Evolutionary conservation across 306 rosid genomes (phyloP), one percentile per base, ranked within the genome.

Genomic region (Adenanthera pavonina): DNA sequence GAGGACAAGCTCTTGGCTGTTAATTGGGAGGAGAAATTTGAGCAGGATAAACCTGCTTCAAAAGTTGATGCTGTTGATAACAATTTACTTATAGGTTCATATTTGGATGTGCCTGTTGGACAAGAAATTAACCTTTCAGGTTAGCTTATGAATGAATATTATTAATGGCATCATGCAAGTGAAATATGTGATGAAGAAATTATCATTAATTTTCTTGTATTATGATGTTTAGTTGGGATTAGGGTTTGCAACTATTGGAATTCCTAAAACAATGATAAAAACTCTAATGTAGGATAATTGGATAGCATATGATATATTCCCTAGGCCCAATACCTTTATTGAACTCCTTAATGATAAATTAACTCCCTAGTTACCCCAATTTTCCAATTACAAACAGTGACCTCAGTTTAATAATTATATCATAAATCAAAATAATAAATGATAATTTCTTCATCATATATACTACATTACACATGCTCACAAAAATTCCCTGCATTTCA

Each of bases 41-140:
- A 92, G 68, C 86, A 85, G 60, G 93, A 91, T 69, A 92, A 88
- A 61, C 87, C 88, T 54, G 77, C 83, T 62, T 53, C 86, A 6
- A 92, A 88, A 83, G 87, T 91, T 34, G 53, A 76, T 34, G 66
- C 85, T 84, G 80, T 82, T 47, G 98, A 93, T 60, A 91, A 66
- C 86, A 17, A 84, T 60, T 86, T 87, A 56, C 92, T 93, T 72
- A 93, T 91, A 43, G 97, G 98, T 64, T 90, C 98, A 70, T 92
- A 82, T 86, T 78, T 96, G 72, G 97, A 96, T 80, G 97, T 93
- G 46, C 97, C 99, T n/a, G 79, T 91, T 69, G 98, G 98, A 82
- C 98, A 89, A 83, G 99, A 96, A 82, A 91, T 96, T 67, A 91
- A 81, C 84, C 89, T 89, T 78, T 57, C 93, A 82, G 99, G 99